Percentiles rank a stretch among this genome's conserved stretches.
phyloP scores from a whole-genome alignment of 139 green algal species.

The Volvox reticuliferus region DNA sequence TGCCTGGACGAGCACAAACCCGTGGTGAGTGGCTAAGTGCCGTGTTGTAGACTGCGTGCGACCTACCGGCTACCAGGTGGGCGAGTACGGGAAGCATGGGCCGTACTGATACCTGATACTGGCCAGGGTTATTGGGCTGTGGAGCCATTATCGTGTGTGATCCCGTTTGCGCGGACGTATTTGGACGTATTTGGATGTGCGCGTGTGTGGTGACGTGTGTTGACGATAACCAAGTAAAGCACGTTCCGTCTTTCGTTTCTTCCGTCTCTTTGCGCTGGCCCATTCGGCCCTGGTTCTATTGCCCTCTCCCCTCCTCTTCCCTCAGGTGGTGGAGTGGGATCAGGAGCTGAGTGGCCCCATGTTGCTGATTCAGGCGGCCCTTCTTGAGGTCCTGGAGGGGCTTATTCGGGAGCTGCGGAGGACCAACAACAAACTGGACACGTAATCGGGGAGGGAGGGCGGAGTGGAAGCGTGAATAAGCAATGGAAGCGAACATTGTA shows the following conservation, averaged over 20 bases:
- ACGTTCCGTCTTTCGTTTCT: background rate
- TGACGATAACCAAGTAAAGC: no score
- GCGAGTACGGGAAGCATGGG: no score
- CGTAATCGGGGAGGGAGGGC: slow-evolving; percentile 47
- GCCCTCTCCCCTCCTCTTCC: background rate
- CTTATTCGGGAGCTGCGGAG: slow-evolving; percentile 91
- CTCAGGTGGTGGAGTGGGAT: slow-evolving; percentile 89
- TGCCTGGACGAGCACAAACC: slow-evolving; percentile 73
- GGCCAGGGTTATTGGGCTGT: no score
- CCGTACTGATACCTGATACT: no score
- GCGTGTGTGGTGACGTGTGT: no score
- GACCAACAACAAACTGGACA: slow-evolving; percentile 69
- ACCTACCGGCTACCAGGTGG: no score
- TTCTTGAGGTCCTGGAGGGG: slow-evolving; percentile 86
- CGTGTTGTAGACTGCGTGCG: no score
- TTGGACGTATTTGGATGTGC: background rate
- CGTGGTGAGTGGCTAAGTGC: slow-evolving; percentile 53
- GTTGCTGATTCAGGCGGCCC: slow-evolving; percentile 84
- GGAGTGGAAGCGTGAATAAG: background rate
- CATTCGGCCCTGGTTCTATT: background rate
- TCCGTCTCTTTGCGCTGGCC: no score
- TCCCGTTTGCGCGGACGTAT: no score
- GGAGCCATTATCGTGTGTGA: no score
- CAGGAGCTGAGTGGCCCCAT: slow-evolving; percentile 77
- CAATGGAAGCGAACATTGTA: background rate